Evolutionary conservation across 176 grass and related monocot species (phyloP), one percentile per base, ranked within the genome.

Genomic region (Musa itinerans): DNA sequence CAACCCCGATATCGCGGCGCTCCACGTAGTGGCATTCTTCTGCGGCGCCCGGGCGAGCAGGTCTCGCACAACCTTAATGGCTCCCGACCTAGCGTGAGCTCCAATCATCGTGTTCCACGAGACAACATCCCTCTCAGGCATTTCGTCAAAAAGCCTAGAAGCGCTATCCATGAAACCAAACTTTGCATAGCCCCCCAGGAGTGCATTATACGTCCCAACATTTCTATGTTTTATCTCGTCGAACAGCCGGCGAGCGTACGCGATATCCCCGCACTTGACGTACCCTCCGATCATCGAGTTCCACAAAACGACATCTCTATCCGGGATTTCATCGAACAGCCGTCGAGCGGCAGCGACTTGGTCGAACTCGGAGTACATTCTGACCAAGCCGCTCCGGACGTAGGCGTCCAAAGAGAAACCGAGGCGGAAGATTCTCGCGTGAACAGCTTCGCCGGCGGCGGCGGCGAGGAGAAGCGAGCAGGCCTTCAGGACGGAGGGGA

Each of bases 71-170:
- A 17, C 26, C 20, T 2, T 52, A 7, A 71, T 65, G 16, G 24
- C 52, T 19, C 66, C 66, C 16, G 6, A 50, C 52, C 65, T 79
- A 14, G 77, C 65, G 49, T 79, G 77, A 71, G 66, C 77, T 14
- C 66, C 77, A 14, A 79, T 58, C 66, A 79, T 71, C 1, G 77
- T 79, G 77, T 79, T 79, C 77, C 77, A 79, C 54, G 77, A 79
- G 19, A 79, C 67, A 13, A 71, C 11, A 54, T 79, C 77, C n/a
- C 77, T 79, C 5, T 71, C 66, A 13, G 77, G 77, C 77, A 79
- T 79, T 71, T 79, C 16, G 9, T 71, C 66, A 17, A 79, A 79
- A 21, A 79, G 16, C 15, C 2, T 58, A 21, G 52, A 27, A 15
- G 77, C 77, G 12, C 11, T 10, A 22, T 21, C 65, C 66, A 79